phyloP scores from a whole-genome alignment of 1,284 basidiomycete genomes.

The Mrakiaceae sp. region DNA sequence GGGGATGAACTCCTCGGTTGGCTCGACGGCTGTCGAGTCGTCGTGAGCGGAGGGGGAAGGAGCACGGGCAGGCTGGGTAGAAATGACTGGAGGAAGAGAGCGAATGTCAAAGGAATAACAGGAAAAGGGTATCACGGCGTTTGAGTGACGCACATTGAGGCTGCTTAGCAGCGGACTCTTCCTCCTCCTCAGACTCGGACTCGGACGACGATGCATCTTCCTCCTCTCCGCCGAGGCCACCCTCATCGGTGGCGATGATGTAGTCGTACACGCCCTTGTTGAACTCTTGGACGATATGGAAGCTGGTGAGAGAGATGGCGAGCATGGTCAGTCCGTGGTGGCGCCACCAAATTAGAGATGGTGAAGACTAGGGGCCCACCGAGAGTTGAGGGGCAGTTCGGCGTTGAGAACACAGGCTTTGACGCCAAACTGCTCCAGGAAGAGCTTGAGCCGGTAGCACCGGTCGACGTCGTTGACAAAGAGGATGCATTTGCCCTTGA shows the following conservation, averaged over 20 bases:
- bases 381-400: slow-evolving; percentile 86
- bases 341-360: neutral
- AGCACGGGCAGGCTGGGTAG: neutral
- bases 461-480: slow-evolving; percentile 97
- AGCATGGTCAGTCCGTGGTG: neutral
- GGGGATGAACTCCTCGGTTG: too few relatives aligned
- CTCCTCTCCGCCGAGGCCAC: slow-evolving; percentile 43
- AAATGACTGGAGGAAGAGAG: neutral
- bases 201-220: slow-evolving; percentile 36
- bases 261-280: slow-evolving; percentile 98
- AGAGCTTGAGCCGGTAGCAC: slow-evolving; percentile 87
- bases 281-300: slow-evolving; percentile 97
- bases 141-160: slow-evolving; percentile 30
- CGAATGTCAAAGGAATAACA: neutral
- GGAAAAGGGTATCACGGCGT: slow-evolving; percentile 20
- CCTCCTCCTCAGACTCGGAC: slow-evolving; percentile 33
- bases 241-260: slow-evolving; percentile 94
- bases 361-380: slow-evolving; percentile 37
- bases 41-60: too few relatives aligned
- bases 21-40: neutral
- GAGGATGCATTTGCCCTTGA: slow-evolving; percentile 91
- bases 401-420: slow-evolving; percentile 94
- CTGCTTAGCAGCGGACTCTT: slow-evolving; percentile 29
- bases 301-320: slow-evolving; percentile 40
- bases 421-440: slow-evolving; percentile 95